Percentiles rank a stretch among this genome's conserved stretches.
These are phyloP conservation scores for Sporisorium graminicola DNA, from an alignment of 1,284 basidiomycete genomes.

Conservation along the genomic window DNA sequence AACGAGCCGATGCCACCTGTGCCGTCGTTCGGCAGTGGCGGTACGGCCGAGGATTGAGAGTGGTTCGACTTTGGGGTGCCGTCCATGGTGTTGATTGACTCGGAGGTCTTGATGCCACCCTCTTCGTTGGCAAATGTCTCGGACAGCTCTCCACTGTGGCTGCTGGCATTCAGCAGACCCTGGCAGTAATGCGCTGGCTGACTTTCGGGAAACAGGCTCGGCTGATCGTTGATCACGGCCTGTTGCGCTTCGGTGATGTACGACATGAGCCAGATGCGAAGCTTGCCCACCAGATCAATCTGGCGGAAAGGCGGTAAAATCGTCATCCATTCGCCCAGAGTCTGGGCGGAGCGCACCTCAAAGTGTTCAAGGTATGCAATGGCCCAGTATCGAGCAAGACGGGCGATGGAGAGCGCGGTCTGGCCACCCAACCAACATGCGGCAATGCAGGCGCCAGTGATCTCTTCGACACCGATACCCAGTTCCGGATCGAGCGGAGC, in stretches of 20 bases:
- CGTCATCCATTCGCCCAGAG: constrained; percentile 58
- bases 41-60: constrained; percentile 21
- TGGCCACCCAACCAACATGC: constrained; percentile 58
- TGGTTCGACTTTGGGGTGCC: constrained; percentile 26
- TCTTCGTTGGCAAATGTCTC: constrained; percentile 7
- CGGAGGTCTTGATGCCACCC: constrained; percentile 1
- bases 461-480: constrained; percentile 66
- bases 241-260: constrained; percentile 63
- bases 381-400: constrained; percentile 57
- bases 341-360: constrained; percentile 55
- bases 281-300: constrained; percentile 57
- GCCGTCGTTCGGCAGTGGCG: constrained; percentile 16
- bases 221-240: constrained; percentile 55
- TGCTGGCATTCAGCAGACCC: constrained; percentile 49
- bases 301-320: constrained; percentile 62
- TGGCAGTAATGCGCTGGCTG: constrained; percentile 55
- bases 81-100: constrained; percentile 2
- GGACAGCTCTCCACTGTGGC: constrained; percentile 32
- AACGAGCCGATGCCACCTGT: constrained; percentile 42
- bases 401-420: constrained; percentile 42
- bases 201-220: constrained; percentile 45
- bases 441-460: constrained; percentile 62
- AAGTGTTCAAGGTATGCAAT: constrained; percentile 60
- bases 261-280: constrained; percentile 63
- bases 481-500: constrained; percentile 60